Evolutionary conservation across 179 eudicot species (phyloP), one percentile per base, ranked within the genome.

Genomic region (Heliamphora pulchella): DNA sequence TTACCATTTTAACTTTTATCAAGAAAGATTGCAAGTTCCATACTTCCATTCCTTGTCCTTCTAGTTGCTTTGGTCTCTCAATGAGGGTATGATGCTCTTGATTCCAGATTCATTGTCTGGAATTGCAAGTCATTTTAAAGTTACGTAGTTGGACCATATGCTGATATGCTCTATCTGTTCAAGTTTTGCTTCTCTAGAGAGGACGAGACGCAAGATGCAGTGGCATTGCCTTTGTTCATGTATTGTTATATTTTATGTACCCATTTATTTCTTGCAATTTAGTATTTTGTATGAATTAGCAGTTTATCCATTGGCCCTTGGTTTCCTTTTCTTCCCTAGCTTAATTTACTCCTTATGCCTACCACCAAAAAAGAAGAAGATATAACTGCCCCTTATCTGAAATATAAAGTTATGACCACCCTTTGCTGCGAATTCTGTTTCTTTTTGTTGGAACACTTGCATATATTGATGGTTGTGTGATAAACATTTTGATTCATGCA

Each of bases 41-140:
- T 72, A 31, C 31, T 31, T 31, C 31, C 31, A 31, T 31, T 54
- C 58, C 58, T 54, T 54, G 58, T 11, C 58, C 58, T 54, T 8
- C 13, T 54, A 54, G 58, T 54, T 54, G n/a, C 18, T 44, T 0
- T n/a, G 55, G 74, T 71, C 74, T 71, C 39, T 8, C 2, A 71
- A n/a, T 71, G 74, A 71, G 74, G 55, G 47, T 47, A 9, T n/a
- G 74, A 39, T 50, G 13, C 55, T 71, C 39, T 48, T 47, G 74
- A 20, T 54, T 54, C 58, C 51, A 48, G 51, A 48, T 48, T 48
- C 7, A 6, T 48, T 54, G 58, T 54, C 13, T 54, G 13, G 11
- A 54, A 54, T 54, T 54, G 13, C 11, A 54, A 54, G 58, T 54
- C 58, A 54, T 54, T 31, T 31, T 31, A 31, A 31, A 31, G 31